Percentiles rank a stretch among this genome's conserved stretches.
Conservation (phyloP, 306 rosid species). For the Myrica gale region DNA sequence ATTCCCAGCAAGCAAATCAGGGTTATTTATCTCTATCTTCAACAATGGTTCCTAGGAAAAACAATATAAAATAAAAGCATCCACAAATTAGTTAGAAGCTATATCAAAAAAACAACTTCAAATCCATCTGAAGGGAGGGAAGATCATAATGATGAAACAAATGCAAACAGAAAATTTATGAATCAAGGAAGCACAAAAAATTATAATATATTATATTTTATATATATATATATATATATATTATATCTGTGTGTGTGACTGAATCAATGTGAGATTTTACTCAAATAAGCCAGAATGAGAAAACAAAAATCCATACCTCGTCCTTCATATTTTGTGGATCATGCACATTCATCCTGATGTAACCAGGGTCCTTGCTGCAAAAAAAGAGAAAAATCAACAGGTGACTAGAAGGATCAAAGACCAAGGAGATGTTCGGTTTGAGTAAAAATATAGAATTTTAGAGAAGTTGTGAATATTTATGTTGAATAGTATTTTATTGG, state of each 20-base stretch:
- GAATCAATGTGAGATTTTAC: neutral
- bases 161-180: constrained; percentile 8
- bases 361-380: constrained; percentile 98
- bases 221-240: neutral
- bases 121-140: neutral
- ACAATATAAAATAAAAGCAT: neutral
- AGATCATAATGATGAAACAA: constrained; percentile 5
- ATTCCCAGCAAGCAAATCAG: constrained; percentile 93
- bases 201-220: too few relatives aligned
- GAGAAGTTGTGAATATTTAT: too few relatives aligned
- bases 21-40: constrained; percentile 84
- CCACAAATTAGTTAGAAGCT: constrained; percentile 29
- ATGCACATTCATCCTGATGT: constrained; percentile 58
- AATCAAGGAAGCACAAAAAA: constrained; percentile 1
- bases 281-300: constrained; percentile 5
- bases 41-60: constrained; percentile 77
- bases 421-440: too few relatives aligned
- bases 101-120: neutral
- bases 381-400: constrained; percentile 14
- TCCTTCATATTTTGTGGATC: constrained; percentile 76
- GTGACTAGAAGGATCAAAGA: neutral
- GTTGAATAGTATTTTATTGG: too few relatives aligned
- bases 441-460: too few relatives aligned
- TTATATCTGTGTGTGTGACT: neutral
- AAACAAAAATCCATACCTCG: constrained; percentile 55